Conservation (phyloP, 257 asterid genomes). For the Capsicum baccatum region DNA sequence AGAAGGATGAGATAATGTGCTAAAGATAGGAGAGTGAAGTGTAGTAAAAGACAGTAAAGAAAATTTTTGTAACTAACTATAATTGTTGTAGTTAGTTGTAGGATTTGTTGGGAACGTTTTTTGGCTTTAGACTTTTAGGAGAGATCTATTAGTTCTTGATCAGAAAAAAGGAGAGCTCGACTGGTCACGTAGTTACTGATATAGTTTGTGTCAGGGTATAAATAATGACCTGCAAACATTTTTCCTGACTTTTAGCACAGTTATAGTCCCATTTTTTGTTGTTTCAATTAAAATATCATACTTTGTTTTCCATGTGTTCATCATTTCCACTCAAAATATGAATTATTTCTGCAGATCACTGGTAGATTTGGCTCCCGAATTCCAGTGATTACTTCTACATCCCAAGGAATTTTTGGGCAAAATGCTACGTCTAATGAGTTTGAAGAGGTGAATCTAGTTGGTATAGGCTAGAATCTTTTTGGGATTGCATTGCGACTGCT, state of each 20-base stretch:
- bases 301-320: not conserved
- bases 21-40: not conserved
- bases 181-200: not conserved
- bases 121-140: conserved; percentile 12
- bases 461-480: not conserved
- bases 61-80: not conserved
- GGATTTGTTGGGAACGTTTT: not conserved
- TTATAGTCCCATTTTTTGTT: not conserved
- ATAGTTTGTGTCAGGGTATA: not conserved
- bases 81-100: not conserved
- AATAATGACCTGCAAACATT: not conserved
- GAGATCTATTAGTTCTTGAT: not conserved
- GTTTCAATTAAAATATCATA: conserved; percentile 8
- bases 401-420: conserved; percentile 77
- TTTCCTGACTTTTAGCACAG: not conserved
- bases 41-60: not conserved
- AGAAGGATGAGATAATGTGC: too few relatives aligned
- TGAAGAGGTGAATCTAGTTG: conserved; percentile 60
- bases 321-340: not conserved
- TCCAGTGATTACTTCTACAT: conserved; percentile 62
- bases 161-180: conserved; percentile 6
- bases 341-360: conserved; percentile 57
- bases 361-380: conserved; percentile 54
- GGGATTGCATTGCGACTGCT: not conserved
- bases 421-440: conserved; percentile 58